Base-by-base conservation (phyloP, 768 basidiomycete genomes). In the Galerina sulciceps region DNA sequence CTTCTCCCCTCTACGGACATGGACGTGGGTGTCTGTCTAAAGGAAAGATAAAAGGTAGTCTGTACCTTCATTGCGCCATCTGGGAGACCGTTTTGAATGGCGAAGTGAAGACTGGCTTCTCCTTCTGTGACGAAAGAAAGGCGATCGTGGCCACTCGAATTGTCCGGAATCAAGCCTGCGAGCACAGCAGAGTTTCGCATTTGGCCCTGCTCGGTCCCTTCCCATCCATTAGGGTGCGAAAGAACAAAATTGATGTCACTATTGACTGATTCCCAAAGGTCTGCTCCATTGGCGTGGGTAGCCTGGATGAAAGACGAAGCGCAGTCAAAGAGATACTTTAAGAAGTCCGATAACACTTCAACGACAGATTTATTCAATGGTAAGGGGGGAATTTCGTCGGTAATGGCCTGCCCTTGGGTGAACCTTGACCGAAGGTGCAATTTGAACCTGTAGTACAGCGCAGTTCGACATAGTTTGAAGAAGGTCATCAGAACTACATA, bases 61-160 rank as follows among this genome's bases (percentile, higher is more conserved):
- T 31, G 26, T 17, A 47, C 46, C 42, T 43, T 47, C 46, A 22
- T 31, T 34, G 52, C 45, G 41, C 26, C 26, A 5, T 31, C 26
- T 31, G 60, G 41, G 14, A 76, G 64, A 2, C 73, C 76, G 41
- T 66, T 71, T 8, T 67, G 69, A 31, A 83, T 54, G 43, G 76
- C 78, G 46, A 71, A 84, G 60, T 84, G 82, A n/a, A 84, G 68
- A 62, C 78, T 79, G 1, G 83, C 83, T 65, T 84, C 83, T n/a
- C 81, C 83, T 60, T 85, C 84, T 0, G 78, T 77, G 20, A 83
- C 77, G 18, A 82, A 79, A 17, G 71, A 68, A 23, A 83, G 60
- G 5, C 76, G 75, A 48, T 58, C 46, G 36, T 74, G 71, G 0
- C 74, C 80, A 14, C 67, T 66, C 9, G 62, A 53, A 2, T 65